Evolutionary conservation across 495 filamentous ascomycete species (phyloP).

Genomic region (Melanomma pulvis-pyrius): DNA sequence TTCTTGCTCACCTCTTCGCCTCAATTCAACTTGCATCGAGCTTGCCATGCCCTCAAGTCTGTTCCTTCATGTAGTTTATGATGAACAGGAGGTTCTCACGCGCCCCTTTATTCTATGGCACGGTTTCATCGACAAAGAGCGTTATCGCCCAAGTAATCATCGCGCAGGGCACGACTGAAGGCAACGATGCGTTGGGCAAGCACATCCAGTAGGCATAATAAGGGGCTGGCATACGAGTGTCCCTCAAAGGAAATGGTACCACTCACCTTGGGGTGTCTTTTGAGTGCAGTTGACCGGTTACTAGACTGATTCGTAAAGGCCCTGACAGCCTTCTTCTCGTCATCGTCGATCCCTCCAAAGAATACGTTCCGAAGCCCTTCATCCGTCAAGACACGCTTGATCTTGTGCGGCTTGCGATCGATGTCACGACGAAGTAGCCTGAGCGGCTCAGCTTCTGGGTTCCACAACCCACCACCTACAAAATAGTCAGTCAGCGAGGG

Average conservation of each 20-base stretch:
- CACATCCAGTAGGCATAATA: not conserved
- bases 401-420: conserved; percentile 65
- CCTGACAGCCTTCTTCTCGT: conserved; percentile 62
- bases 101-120: not conserved
- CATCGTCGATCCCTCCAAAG: conserved; percentile 57
- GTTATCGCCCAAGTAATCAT: not conserved
- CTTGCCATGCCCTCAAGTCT: not conserved
- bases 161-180: not conserved
- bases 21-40: not conserved
- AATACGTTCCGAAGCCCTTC: conserved; percentile 63
- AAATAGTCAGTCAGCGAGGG: conserved; percentile 6
- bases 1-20: not conserved
- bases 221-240: not conserved
- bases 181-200: not conserved
- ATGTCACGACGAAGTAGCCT: conserved; percentile 70
- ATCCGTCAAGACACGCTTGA: conserved; percentile 66
- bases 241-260: not conserved
- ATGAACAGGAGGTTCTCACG: not conserved
- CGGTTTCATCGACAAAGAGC: not conserved
- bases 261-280: conserved; percentile 81
- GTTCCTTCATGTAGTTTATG: not conserved
- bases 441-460: conserved; percentile 65
- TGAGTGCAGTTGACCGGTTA: conserved; percentile 74
- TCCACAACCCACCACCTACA: conserved; percentile 76
- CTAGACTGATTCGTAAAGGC: conserved; percentile 61